Conservation (phyloP, 208 protist genomes). For the Leptomonas pyrrhocoris region DNA sequence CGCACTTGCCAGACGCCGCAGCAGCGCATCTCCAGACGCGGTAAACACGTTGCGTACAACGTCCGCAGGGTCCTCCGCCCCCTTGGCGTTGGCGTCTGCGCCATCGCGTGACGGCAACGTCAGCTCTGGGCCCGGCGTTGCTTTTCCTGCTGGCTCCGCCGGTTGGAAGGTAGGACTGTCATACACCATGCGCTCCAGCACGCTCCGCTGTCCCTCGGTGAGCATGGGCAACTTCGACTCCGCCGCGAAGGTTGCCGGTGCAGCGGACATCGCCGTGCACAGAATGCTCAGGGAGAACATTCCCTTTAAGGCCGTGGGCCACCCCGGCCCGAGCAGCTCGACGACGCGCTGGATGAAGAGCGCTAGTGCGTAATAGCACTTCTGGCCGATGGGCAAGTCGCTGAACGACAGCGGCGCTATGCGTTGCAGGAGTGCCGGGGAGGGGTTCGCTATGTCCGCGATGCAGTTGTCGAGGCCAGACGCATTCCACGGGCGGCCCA, state of each 20-base stretch:
- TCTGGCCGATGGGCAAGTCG: slow-evolving; percentile 55
- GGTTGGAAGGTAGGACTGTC: not conserved
- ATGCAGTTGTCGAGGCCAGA: slow-evolving; percentile 61
- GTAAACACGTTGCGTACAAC: slow-evolving; percentile 10
- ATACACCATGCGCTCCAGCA: slow-evolving; percentile 21
- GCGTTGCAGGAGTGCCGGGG: slow-evolving; percentile 43
- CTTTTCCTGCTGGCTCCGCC: not conserved
- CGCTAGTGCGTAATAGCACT: slow-evolving; percentile 69
- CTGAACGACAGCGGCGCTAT: slow-evolving; percentile 69
- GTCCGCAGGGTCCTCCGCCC: not conserved
- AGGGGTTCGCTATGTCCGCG: slow-evolving; percentile 37
- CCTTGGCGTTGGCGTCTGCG: not conserved
- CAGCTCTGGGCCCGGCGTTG: not conserved
- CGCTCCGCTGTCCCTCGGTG: slow-evolving; percentile 20
- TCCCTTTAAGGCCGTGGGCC: slow-evolving; percentile 62
- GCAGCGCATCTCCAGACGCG: slow-evolving; percentile 35
- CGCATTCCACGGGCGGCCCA: slow-evolving; percentile 60
- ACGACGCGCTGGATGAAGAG: slow-evolving; percentile 69
- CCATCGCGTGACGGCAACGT: not conserved
- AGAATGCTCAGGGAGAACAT: slow-evolving; percentile 69
- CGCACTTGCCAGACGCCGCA: slow-evolving; percentile 19
- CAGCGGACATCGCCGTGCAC: slow-evolving; percentile 23
- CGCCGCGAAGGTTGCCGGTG: slow-evolving; percentile 6
- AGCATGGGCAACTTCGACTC: slow-evolving; percentile 14
- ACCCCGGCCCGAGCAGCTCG: slow-evolving; percentile 61